These are phyloP conservation scores for Lanmaoa pseudosensibilis DNA, from an alignment of 768 basidiomycete genomes.

Conservation along the genomic window DNA sequence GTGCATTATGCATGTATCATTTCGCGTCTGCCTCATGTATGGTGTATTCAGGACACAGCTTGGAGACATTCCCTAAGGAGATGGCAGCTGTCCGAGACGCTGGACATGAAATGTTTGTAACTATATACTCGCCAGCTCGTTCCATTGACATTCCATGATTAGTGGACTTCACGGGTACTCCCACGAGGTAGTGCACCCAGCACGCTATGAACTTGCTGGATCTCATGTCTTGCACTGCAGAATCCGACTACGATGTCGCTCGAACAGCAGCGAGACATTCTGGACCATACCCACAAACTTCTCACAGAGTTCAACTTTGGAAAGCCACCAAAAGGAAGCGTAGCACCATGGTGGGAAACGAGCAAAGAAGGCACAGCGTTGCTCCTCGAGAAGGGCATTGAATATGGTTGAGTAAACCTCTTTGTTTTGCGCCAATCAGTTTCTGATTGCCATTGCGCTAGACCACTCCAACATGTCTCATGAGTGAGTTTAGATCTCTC, in stretches of 20 bases:
- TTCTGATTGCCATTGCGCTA: slow-evolving; percentile 18
- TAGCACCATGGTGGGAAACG: slow-evolving; percentile 82
- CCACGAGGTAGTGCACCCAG: slow-evolving; percentile 52
- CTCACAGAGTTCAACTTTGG: slow-evolving; percentile 66
- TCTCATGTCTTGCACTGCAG: slow-evolving; percentile 27
- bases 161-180: slow-evolving; percentile 72
- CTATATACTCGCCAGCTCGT: neutral
- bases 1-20: neutral
- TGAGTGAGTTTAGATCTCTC: slow-evolving; percentile 35
- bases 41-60: slow-evolving; percentile 53
- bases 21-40: neutral
- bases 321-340: slow-evolving; percentile 57
- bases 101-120: slow-evolving; percentile 64
- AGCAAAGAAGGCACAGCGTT: slow-evolving; percentile 64
- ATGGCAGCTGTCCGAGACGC: slow-evolving; percentile 70
- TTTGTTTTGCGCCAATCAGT: neutral
- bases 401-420: slow-evolving; percentile 55
- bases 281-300: slow-evolving; percentile 64
- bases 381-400: slow-evolving; percentile 68
- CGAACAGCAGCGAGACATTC: slow-evolving; percentile 69
- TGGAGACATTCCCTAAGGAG: slow-evolving; percentile 73
- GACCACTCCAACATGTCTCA: slow-evolving; percentile 62
- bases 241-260: slow-evolving; percentile 60
- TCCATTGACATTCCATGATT: neutral
- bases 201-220: neutral